Evolutionary conservation across 768 basidiomycete species (phyloP), one percentile per base, ranked within the genome.

Genomic region (Neoboletus magnificus): DNA sequence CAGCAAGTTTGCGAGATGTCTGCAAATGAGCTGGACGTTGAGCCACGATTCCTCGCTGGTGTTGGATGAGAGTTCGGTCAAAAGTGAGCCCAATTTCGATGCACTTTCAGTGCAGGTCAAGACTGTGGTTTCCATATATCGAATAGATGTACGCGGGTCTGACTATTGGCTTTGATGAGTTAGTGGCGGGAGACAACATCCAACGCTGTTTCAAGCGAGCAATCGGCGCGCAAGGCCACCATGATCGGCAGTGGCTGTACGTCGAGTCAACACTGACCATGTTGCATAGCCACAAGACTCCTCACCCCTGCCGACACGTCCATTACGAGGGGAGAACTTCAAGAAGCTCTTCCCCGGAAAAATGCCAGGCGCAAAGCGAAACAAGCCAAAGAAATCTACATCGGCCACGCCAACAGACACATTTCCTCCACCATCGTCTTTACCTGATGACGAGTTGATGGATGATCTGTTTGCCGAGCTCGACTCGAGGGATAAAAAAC

Each of bases 401-500:
- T 65, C 77, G 16, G 60, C 71, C 8, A 42, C 71, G 1, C 51
- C 60, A 15, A 41, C 65, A 25, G 43, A 51, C 15, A 16, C 59
- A 4, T 37, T 65, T n/a, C 63, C 66, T 43, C 60, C 71, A 23
- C 62, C 68, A 16, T 55, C 69, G 1, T 68, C 74, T 30, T 62
- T 73, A 1, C 56, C 60, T 20, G 78, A 80, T 41, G 81, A 86
- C 52, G 80, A 80, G 11, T 77, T 93, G 45, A 77, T 93, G 75
- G 81, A 91, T 60, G 86, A 90, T 62, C 81, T 95, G 1, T 71
- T 93, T 45, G 80, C 84, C 8, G 86, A 91, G 67, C 82, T 95
- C 27, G 89, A 91, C 62, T 82, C 82, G 8, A 74, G 78, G 59
- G 79, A 90, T 61, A 61, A 75, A 47, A 70, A 74, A 41, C 76